These are phyloP conservation scores for barley (Hordeum vulgare) DNA, from an alignment of 176 grass and related monocot genomes.

Conservation along the genomic window DNA sequence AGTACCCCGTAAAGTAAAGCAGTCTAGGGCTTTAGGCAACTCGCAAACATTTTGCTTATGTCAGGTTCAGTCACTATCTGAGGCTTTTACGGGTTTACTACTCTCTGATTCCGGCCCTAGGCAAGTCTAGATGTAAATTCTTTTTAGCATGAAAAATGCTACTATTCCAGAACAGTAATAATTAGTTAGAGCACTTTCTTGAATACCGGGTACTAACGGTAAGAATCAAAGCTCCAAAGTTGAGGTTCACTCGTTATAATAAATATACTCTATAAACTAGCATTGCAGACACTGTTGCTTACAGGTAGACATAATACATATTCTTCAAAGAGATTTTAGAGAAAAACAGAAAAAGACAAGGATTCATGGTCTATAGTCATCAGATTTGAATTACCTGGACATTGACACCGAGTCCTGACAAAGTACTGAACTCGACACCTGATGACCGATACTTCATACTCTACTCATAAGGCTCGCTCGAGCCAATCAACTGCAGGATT, in stretches of 20 bases:
- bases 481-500: conserved; percentile 3
- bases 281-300: background rate
- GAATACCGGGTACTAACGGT: background rate
- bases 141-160: background rate
- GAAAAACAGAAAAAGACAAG: background rate
- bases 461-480: background rate
- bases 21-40: conserved; percentile 10
- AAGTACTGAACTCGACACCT: background rate
- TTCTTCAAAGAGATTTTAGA: background rate
- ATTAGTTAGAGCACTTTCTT: background rate
- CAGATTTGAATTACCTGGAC: background rate
- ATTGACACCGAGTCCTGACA: background rate
- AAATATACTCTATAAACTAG: background rate
- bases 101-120: background rate
- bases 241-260: background rate
- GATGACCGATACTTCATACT: background rate
- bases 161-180: background rate
- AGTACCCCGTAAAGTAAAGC: conserved; percentile 20
- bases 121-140: background rate
- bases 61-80: background rate
- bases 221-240: background rate
- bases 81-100: conserved; percentile 7
- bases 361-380: background rate
- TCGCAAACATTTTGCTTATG: conserved; percentile 5
- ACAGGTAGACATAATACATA: background rate